These are phyloP conservation scores for Calonectria naviculata DNA, from an alignment of 2,329 filamentous ascomycete species.

Conservation along the genomic window DNA sequence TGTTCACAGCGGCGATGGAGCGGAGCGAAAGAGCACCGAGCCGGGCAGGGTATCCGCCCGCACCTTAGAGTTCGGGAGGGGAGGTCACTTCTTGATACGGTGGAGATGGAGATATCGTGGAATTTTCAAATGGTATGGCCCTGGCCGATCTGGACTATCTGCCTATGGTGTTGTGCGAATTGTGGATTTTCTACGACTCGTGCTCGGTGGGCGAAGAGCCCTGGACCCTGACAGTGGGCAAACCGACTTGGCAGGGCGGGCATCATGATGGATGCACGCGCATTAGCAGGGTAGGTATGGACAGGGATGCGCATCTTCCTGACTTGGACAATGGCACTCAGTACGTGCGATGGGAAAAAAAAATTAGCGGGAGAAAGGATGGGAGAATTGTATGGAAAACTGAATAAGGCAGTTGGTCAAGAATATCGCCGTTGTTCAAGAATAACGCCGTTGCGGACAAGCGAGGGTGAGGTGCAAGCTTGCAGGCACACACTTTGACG, in stretches of 20 bases:
- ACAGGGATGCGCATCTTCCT: background rate
- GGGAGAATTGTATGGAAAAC: slow-evolving; percentile 1
- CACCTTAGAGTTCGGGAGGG: background rate
- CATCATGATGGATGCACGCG: background rate
- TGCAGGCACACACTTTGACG: background rate
- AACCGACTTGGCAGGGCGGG: slow-evolving; percentile 12
- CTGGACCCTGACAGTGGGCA: slow-evolving; percentile 21
- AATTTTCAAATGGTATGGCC: background rate
- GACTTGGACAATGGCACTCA: background rate
- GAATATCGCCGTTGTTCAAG: slow-evolving; percentile 14
- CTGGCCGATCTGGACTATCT: background rate
- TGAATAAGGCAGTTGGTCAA: slow-evolving; percentile 2
- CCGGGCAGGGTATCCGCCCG: background rate
- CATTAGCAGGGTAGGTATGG: background rate
- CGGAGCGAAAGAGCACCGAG: background rate
- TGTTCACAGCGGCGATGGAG: slow-evolving; percentile 7
- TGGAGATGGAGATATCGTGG: background rate
- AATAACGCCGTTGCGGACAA: slow-evolving; percentile 18
- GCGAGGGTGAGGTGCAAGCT: slow-evolving; percentile 16
- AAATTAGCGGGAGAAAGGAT: background rate
- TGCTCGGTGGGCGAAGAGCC: slow-evolving; percentile 12
- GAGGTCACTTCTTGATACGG: background rate
- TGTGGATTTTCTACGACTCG: background rate
- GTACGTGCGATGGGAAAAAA: background rate
- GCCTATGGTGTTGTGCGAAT: background rate